phyloP scores from a whole-genome alignment of 2,329 filamentous ascomycete species.

The Zasmidium citrigriseum region DNA sequence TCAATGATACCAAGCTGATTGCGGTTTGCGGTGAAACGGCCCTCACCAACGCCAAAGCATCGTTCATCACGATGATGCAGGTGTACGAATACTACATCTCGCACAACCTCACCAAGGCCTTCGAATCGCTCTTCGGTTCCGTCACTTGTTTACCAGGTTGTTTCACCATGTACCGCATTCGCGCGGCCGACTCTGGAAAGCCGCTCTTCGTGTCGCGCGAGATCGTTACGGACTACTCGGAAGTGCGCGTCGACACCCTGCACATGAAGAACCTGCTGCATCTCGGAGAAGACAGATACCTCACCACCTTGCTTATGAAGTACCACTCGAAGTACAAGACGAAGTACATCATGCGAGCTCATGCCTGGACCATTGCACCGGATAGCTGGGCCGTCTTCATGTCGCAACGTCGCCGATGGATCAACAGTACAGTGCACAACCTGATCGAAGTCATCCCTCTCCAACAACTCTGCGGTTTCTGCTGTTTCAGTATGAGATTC shows the following conservation, averaged over 20 bases:
- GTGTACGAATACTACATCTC: constrained; percentile 99
- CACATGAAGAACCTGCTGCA: constrained; percentile 99
- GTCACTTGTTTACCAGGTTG: constrained; percentile 98
- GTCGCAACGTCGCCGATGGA: constrained; percentile 98
- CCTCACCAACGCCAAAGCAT: constrained; percentile 87
- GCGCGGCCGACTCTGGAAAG: constrained; percentile 90
- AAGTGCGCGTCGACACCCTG: constrained; percentile 93
- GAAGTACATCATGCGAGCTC: constrained; percentile 89
- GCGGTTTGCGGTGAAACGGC: constrained; percentile 93
- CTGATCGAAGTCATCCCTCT: constrained; percentile 92
- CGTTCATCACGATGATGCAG: constrained; percentile 97
- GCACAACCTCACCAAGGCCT: constrained; percentile 94
- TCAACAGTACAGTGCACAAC: constrained; percentile 99
- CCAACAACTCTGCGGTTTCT: constrained; percentile 96
- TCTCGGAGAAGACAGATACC: constrained; percentile 93
- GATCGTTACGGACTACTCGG: constrained; percentile 81
- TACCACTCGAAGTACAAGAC: constrained; percentile 94
- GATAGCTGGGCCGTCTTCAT: constrained; percentile 94
- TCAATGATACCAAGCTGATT: constrained; percentile 90
- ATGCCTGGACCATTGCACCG: constrained; percentile 96
- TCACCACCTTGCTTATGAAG: constrained; percentile 93
- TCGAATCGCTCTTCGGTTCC: constrained; percentile 94
- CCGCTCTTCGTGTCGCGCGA: constrained; percentile 94
- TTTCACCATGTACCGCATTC: constrained; percentile 98
- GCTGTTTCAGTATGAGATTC: constrained; percentile 99